Base-by-base conservation (phyloP, 2,329 filamentous ascomycete genomes). In the Zalaria sp. region DNA sequence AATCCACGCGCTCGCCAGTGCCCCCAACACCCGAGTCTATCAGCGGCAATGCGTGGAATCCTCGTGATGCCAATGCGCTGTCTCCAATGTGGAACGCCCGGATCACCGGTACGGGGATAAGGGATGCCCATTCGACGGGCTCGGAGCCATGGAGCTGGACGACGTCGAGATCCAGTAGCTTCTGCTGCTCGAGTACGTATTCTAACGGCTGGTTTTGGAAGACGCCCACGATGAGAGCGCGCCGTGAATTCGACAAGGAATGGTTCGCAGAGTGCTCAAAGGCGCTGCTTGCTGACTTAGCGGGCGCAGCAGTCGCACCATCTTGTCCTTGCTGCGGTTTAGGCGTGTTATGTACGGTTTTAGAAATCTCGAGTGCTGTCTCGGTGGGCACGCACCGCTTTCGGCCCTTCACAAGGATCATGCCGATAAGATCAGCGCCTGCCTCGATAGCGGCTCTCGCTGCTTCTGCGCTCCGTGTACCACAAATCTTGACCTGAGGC, bases 91-190 rank as follows among this genome's bases (percentile, higher is more conserved):
- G 77, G 63, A 96, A 98, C 39, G 81, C 83, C 49, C 79, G 80
- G 48, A 98, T 79, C 4, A 98, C 88, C 0, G 91, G 91, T 0
- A 95, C 87, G 1, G 91, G 88, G 38, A 98, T 86, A n/a, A 83
- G 64, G 37, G 66, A 74, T 1, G 88, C 81, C 88, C 89, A 98
- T 58, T 98, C 91, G 3, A 95, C 55, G 2, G 91, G 89, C 58
- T 98, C 93, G 37, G 81, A 73, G 5, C 91, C 93, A 56, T 98
- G 91, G 2, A 98, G 73, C 57, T 98, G 91, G 5, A 98, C 84
- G 41, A 94, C 66, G 57, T 98, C 91, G 35, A 98, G 74, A 37
- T 73, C 70, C 49, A 94, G 78, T 8, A 78, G 68, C 49, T 75
- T 75, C 52, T 93, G 83, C 58, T 89, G 77, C 47, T 79, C 73